A percentile compares a stretch with the other conserved stretches of the same genome.
phyloP scores from a whole-genome alignment of 140 eudicot species.

The Bidens hawaiensis region DNA sequence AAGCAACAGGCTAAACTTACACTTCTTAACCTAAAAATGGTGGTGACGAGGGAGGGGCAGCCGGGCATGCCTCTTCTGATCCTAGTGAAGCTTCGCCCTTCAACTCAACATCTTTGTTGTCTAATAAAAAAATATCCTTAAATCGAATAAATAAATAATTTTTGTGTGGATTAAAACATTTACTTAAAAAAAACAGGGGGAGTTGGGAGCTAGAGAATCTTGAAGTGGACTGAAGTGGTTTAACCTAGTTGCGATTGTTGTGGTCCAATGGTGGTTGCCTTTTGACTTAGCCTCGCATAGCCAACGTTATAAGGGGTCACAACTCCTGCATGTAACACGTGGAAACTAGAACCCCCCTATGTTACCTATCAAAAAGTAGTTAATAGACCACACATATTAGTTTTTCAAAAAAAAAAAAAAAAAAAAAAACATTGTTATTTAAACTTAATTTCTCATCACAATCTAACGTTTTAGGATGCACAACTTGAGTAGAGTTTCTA shows the following conservation, averaged over 20 bases:
- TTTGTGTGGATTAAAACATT: background rate
- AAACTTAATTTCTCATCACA: background rate
- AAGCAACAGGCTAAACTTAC: too few species aligned
- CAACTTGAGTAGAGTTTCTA: too few species aligned
- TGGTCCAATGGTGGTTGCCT: conserved; percentile 18
- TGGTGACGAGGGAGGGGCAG: too few species aligned
- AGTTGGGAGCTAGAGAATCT: background rate
- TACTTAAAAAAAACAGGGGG: background rate
- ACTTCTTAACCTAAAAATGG: too few species aligned
- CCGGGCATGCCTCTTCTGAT: too few species aligned
- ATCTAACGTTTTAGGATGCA: background rate
- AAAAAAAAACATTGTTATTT: too few species aligned
- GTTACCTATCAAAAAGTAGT: background rate
- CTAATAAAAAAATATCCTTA: too few species aligned
- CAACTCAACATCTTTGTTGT: too few species aligned
- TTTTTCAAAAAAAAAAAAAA: too few species aligned
- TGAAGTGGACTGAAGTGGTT: conserved; percentile 12
- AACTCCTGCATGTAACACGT: conserved; percentile 23
- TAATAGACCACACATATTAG: background rate
- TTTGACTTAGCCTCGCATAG: conserved; percentile 5
- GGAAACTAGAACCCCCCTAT: background rate
- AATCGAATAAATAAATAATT: background rate
- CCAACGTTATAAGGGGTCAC: conserved; percentile 25
- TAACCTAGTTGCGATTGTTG: conserved; percentile 6
- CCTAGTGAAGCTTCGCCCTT: too few species aligned